Evolutionary conservation across 139 green algal species (phyloP), one percentile per base, ranked within the genome.

Genomic region (Marvania coccoides): DNA sequence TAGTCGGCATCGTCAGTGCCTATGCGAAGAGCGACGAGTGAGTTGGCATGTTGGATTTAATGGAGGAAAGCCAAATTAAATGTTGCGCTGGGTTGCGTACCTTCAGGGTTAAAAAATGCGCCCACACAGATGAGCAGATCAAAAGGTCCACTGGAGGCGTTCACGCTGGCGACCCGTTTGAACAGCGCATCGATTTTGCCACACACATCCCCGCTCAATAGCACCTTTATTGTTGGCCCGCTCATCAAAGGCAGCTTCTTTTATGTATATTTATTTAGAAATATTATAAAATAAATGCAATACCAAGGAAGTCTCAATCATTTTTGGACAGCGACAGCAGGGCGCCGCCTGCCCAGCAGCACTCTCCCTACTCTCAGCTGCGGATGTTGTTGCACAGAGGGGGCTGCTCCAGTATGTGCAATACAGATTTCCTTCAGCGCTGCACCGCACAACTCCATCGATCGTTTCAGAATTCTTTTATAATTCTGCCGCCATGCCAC

Each of bases 51-150:
- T 29, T 65, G 54, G 47, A 15, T 56, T 7, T 19, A 15, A 56
- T 13, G 47, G 47, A 19, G 47, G 13, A 15, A 15, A 19, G 12
- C 14, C 14, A 2, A 28, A 15, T 7, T 24, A 10, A 56, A 56
- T 28, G 37, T 15, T 35, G 34, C 5, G n/a, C 36, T 57, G 37
- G 28, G 31, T 14, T 3, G 35, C 61, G 23, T 39, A 82, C 80
- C 74, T 75, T 55, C 57, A 8, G 70, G 40, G 7, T 58, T 34
- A 48, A 90, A 88, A 62, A 87, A 87, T 23, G 37, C 47, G 0
- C 84, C 84, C 1, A 78, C 71, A 56, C 84, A 90, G 7, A 90
- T 54, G 13, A 89, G 60, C 24, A 78, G 7, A 36, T 86, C 82
- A 45, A 89, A 90, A 0, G 84, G 82, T 1, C 84, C 84, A 51